Base-by-base conservation (phyloP, 192 early-diverging fungal species). In the Phlyctochytrium bullatum region DNA sequence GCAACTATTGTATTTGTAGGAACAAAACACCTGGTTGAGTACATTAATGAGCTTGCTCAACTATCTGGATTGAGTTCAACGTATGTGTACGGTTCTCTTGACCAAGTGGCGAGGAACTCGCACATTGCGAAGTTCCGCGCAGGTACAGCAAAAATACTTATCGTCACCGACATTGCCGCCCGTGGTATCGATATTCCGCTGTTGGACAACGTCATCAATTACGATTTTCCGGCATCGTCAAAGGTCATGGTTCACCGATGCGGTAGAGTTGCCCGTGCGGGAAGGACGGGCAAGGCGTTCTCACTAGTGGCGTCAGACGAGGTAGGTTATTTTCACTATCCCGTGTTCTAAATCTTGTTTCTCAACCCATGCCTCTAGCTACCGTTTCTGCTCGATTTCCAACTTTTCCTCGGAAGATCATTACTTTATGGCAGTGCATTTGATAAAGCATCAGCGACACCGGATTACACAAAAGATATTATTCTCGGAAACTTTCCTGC, bases 131-230 rank as follows among this genome's bases (percentile, higher is more conserved):
- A 85, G 51, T 98, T 99, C 78, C 80, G 94, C 17, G 79, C 80
- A 14, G 93, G 92, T 1, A 78, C 83, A 28, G 85, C 87, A 50
- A 90, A 93, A 66, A 57, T 96, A 0, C 64, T 99, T 40, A 85
- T 99, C 20, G 97, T 99, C 25, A 99, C 97, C 14, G 97, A 98
- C 76, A 91, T 99, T 10, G 97, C 97, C n/a, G 94, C 95, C 4
- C 90, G 95, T 83, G 97, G 97, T 91, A 93, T 99, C 66, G 97
- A 99, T 84, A 93, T 99, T 36, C 97, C 97, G 35, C 88, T 97
- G 30, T 78, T 99, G 12, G 94, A 96, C 73, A 93, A 97, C 71
- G 97, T 99, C 47, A 83, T 99, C 80, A 98, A 99, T 76, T 97
- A 93, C 68, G 92, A 97, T 62, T 99, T 98, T 78, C 88, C 94